Evolutionary conservation across 2,329 filamentous ascomycete genomes (phyloP).

Genomic region (Pestalotiopsis sp.): DNA sequence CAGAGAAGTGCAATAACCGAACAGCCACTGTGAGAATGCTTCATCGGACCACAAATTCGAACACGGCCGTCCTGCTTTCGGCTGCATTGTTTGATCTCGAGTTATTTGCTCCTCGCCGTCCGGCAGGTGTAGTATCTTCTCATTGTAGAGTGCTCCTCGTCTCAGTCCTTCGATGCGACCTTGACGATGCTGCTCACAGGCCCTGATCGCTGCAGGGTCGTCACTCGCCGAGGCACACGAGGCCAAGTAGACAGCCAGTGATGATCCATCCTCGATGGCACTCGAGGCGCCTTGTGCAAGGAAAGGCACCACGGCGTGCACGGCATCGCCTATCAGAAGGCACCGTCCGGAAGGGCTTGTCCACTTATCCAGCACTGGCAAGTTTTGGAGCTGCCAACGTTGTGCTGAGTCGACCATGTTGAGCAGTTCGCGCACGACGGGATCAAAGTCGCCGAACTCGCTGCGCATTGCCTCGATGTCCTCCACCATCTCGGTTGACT

Average conservation of each 20-base stretch:
- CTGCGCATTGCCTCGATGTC: background rate
- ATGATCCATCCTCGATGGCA: background rate
- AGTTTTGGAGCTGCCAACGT: background rate
- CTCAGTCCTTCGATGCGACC: background rate
- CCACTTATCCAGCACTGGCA: background rate
- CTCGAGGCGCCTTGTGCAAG: background rate
- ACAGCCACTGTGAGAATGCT: background rate
- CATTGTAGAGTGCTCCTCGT: background rate
- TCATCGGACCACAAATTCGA: background rate
- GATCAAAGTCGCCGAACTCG: background rate
- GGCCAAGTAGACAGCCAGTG: background rate
- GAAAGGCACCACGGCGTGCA: background rate
- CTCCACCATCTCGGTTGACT: conserved; percentile 1
- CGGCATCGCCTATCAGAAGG: background rate
- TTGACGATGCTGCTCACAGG: background rate
- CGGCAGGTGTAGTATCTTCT: background rate
- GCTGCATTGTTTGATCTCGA: background rate
- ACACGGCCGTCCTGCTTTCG: background rate
- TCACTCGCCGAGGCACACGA: background rate
- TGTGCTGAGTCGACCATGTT: background rate
- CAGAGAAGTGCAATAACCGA: background rate
- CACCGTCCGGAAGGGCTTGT: background rate
- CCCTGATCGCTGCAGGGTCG: background rate
- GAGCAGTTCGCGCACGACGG: background rate
- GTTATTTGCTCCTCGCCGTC: background rate